Evolutionary conservation across 2,329 filamentous ascomycete species (phyloP), one percentile per base, ranked within the genome.

Genomic region (Hymenoscyphus linearis): DNA sequence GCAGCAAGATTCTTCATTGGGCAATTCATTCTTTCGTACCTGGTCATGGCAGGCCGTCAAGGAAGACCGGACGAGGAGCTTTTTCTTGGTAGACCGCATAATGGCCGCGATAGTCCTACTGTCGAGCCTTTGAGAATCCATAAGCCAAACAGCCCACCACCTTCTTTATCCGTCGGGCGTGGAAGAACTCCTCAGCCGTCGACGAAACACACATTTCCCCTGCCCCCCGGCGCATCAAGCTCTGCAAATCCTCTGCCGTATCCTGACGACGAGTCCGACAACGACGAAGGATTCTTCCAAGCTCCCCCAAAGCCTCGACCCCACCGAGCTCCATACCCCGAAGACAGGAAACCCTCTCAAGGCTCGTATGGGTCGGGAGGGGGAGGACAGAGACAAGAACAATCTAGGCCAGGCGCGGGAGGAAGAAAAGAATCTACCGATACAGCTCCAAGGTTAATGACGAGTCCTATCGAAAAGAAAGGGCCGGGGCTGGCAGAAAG

Each of bases 41-140:
- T 56, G 58, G 67, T 61, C 60, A 74, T 74, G 71, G 71, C 71
- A 53, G 61, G 64, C 57, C 72, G 70, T 62, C 85, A 87, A 72
- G 87, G 88, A 69, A 80, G 87, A 68, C 84, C 88, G 27, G 88
- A 91, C 34, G 88, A 92, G 76, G 91, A 93, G 81, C 88, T 96
- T 79, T 93, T 96, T 78, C 83, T 96, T 66, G 75, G 80, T 64
- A 76, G 72, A 62, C 75, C 75, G n/a, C 71, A 70, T 57, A 69
- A 66, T 59, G 69, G 74, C 57, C 77, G 75, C 60, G 86, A 91
- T 70, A 91, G 90, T 70, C 90, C 91, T 61, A 90, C 89, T 18
- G 84, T 96, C 68, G 90, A 90, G 70, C 92, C 92, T 63, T 76
- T 96, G 76, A 85, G 91, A 71, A 96, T 96, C 74, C 88, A 87